Evolutionary conservation across 2,329 filamentous ascomycete species (phyloP), one percentile per base, ranked within the genome.

Genomic region (Didymella glomerata): DNA sequence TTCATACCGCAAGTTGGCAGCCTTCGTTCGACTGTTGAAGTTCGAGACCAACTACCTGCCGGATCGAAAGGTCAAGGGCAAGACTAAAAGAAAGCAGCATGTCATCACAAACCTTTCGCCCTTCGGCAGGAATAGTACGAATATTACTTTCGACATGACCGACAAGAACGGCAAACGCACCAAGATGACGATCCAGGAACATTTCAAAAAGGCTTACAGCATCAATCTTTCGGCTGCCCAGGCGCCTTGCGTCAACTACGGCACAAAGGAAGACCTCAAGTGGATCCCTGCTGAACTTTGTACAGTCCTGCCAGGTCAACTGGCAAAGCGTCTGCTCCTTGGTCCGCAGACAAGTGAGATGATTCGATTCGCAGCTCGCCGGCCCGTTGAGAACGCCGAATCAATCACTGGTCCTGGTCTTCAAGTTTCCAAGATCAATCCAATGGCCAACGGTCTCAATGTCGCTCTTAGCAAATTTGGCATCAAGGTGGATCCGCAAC

Each of bases 401-500:
- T 75, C 71, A 0, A 75, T 76, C 47, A 63, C 64, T 4, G 52
- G 55, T 2, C 54, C 71, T 27, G 72, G 74, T 9, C 52, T 74
- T 1, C 30, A 65, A n/a, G 68, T 76, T 1, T 57, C 65, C 7
- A 70, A 69, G 44, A 68, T 76, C 48, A 54, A 60, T 4, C 68
- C 70, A 2, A 34, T 67, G 1, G 56, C 59, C 0, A 58, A 71
- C 14, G 67, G 66, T 2, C 32, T 70, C 28, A 72, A 73, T 40
- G 62, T 61, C 1, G 48, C 64, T 16, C 56, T 75, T 44, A 65
- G 27, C 5, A 71, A 80, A 2, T 95, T 93, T 61, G 88, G 88
- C 5, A 81, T 96, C 60, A 77, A 78, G 1, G 83, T 93, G 3
- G 81, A 80, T 7, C 83, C 84, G 13, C 76, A 80, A 1, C 82